A percentile compares a stretch with the other conserved stretches of the same genome.
phyloP scores from a whole-genome alignment of 2,329 filamentous ascomycete species.

The Geoglossum cookeanum region DNA sequence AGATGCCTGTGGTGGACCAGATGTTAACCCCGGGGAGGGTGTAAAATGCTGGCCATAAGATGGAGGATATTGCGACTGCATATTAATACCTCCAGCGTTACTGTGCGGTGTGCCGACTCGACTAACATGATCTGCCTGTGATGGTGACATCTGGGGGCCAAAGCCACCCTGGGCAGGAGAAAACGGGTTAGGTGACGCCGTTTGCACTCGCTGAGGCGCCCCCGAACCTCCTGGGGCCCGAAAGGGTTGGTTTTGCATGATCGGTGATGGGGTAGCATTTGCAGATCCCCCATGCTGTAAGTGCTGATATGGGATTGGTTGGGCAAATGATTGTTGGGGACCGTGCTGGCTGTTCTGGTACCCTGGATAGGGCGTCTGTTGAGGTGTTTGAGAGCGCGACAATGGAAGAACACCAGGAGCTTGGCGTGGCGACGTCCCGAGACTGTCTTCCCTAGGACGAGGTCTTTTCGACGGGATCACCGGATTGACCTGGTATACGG shows the following conservation, averaged over 20 bases:
- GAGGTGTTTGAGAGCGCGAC: conserved; percentile 83
- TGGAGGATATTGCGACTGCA: conserved; percentile 16
- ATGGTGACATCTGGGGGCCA: conserved; percentile 51
- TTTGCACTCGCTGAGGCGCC: conserved; percentile 66
- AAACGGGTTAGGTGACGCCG: conserved; percentile 81
- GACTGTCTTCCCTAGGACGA: conserved; percentile 62
- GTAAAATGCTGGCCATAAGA: conserved; percentile 24
- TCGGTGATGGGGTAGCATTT: conserved; percentile 81
- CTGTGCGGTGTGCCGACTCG: conserved; percentile 51
- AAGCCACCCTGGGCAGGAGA: conserved; percentile 53
- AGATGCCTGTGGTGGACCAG: conserved; percentile 11
- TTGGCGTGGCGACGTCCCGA: conserved; percentile 64
- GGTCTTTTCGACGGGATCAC: conserved; percentile 82
- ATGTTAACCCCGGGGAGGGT: conserved; percentile 20
- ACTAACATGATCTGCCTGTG: conserved; percentile 53
- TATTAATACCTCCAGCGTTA: conserved; percentile 22
- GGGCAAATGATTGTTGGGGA: conserved; percentile 24
- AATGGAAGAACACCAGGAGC: conserved; percentile 51
- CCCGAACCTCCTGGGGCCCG: conserved; percentile 30
- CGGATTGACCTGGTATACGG: conserved; percentile 64
- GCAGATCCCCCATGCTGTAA: conserved; percentile 61
- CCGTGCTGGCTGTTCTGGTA: conserved; percentile 32
- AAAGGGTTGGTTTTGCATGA: conserved; percentile 65
- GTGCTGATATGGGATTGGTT: conserved; percentile 56
- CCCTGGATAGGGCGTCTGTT: conserved; percentile 52